phyloP scores from a whole-genome alignment of 768 basidiomycete genomes.

The Termitomyces eurrhizus region DNA sequence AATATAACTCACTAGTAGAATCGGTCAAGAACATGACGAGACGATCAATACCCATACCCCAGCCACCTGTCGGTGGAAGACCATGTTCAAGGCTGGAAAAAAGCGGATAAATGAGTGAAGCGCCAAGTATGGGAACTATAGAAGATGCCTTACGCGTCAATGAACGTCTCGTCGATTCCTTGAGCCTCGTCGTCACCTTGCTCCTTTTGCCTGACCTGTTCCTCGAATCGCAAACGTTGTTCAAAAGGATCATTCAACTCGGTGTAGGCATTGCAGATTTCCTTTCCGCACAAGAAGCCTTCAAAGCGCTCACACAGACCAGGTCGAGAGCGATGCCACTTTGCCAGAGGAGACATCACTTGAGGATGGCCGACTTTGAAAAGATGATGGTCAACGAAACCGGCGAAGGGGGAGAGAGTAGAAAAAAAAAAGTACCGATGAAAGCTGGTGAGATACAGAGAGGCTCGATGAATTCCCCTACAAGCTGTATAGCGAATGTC shows the following conservation, averaged over 20 bases:
- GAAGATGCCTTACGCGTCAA: slow-evolving; percentile 77
- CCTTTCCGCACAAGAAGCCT: slow-evolving; percentile 96
- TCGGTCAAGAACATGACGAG: slow-evolving; percentile 99
- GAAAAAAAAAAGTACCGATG: slow-evolving; percentile 55
- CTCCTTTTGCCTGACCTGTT: slow-evolving; percentile 92
- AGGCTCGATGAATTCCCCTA: slow-evolving; percentile 96
- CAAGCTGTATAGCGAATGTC: slow-evolving; percentile 54
- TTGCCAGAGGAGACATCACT: slow-evolving; percentile 99
- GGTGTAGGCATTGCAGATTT: slow-evolving; percentile 98
- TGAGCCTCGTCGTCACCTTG: slow-evolving; percentile 98
- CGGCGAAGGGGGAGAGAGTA: not conserved
- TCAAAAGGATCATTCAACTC: slow-evolving; percentile 99
- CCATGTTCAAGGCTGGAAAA: slow-evolving; percentile 83
- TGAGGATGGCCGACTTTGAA: slow-evolving; percentile 92
- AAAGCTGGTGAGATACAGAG: slow-evolving; percentile 96
- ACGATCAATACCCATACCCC: slow-evolving; percentile 94
- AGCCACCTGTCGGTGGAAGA: slow-evolving; percentile 95
- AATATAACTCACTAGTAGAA: slow-evolving; percentile 67
- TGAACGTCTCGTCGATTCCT: slow-evolving; percentile 92
- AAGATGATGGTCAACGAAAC: not conserved
- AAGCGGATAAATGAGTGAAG: slow-evolving; percentile 3
- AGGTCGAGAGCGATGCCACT: slow-evolving; percentile 95
- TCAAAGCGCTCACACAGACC: slow-evolving; percentile 99
- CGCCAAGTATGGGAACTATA: slow-evolving; percentile 2
- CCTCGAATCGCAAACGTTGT: slow-evolving; percentile 93